Evolutionary conservation across 2,329 filamentous ascomycete genomes (phyloP).

Genomic region (Blastomyces percursus): DNA sequence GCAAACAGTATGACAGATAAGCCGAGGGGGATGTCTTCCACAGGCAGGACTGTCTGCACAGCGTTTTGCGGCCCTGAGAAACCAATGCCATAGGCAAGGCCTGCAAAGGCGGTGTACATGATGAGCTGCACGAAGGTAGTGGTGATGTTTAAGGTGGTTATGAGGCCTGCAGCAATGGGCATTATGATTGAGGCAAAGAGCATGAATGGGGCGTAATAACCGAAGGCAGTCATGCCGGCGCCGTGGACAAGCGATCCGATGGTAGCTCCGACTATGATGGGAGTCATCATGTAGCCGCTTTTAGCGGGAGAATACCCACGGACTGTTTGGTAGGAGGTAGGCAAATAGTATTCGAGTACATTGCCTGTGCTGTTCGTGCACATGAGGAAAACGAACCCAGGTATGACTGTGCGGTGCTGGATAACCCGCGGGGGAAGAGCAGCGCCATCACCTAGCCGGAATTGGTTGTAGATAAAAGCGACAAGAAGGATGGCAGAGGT

Average conservation of each 20-base stretch:
- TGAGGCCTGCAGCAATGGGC: not conserved
- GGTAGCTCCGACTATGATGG: conserved; percentile 17
- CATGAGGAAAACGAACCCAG: conserved; percentile 17
- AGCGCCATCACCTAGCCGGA: not conserved
- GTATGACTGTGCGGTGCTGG: conserved; percentile 19
- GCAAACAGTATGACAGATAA: conserved; percentile 26
- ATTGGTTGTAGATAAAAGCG: not conserved
- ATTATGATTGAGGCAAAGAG: not conserved
- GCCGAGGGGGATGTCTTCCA: conserved; percentile 21
- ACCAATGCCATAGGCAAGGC: conserved; percentile 24
- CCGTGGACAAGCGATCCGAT: conserved; percentile 23
- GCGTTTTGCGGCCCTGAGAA: conserved; percentile 23
- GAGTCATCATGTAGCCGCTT: conserved; percentile 22
- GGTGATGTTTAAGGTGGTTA: not conserved
- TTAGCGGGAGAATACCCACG: conserved; percentile 12
- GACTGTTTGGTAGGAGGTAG: conserved; percentile 27
- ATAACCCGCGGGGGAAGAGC: conserved; percentile 15
- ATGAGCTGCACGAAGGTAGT: not conserved
- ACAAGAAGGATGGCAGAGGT: not conserved
- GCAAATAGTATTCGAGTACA: conserved; percentile 22
- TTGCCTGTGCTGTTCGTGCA: conserved; percentile 19
- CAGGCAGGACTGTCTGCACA: conserved; percentile 21
- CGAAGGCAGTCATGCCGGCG: not conserved
- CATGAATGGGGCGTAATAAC: not conserved
- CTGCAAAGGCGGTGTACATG: conserved; percentile 25